Evolutionary conservation across 1,139 yeast genomes (phyloP).

Genomic region (Geotrichum carabidarum): DNA sequence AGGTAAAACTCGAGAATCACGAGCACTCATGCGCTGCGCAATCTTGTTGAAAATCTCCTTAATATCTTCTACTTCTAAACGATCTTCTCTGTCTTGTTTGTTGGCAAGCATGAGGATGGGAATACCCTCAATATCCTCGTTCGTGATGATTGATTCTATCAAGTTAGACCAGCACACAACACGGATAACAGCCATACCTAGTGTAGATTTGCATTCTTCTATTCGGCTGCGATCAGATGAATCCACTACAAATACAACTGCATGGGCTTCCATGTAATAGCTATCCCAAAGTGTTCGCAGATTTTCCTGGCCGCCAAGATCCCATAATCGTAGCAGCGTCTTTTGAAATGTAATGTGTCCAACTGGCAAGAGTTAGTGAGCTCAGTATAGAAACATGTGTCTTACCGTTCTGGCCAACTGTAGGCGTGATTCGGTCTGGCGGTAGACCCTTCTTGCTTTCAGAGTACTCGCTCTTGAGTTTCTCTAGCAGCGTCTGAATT

Average conservation of each 20-base stretch:
- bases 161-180: background rate
- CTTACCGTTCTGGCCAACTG: conserved; percentile 63
- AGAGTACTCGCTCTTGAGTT: conserved; percentile 50
- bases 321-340: conserved; percentile 79
- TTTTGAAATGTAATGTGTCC: conserved; percentile 51
- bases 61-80: conserved; percentile 71
- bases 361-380: conserved; percentile 28
- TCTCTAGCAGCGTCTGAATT: conserved; percentile 54
- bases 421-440: conserved; percentile 54
- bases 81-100: conserved; percentile 84
- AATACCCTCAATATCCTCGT: conserved; percentile 62
- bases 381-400: conserved; percentile 23
- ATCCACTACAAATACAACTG: conserved; percentile 85
- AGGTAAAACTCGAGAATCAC: conserved; percentile 85
- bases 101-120: conserved; percentile 93
- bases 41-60: conserved; percentile 75
- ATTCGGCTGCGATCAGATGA: conserved; percentile 79
- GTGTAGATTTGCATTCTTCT: conserved; percentile 71
- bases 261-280: conserved; percentile 82
- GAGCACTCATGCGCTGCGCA: conserved; percentile 78
- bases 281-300: conserved; percentile 81
- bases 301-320: conserved; percentile 87
- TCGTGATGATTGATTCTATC: conserved; percentile 42
- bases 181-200: conserved; percentile 28
- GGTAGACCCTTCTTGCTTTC: conserved; percentile 40